Conservation (phyloP, 2,329 filamentous ascomycete genomes). For the Aspergillus sojae region DNA sequence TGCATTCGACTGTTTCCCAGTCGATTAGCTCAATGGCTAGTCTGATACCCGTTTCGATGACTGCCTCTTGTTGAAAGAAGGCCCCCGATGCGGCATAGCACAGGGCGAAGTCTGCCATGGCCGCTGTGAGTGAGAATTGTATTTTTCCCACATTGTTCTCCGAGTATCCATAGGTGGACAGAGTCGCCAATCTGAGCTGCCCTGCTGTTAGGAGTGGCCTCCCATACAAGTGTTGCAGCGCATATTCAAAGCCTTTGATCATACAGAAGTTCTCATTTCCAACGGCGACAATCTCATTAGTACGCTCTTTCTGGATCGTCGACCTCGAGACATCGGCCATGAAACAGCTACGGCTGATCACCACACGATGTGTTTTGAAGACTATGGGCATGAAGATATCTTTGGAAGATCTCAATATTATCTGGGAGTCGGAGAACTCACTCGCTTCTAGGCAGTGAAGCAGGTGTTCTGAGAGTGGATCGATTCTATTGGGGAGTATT, state of each 20-base stretch:
- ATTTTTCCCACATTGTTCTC: constrained; percentile 4
- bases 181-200: constrained; percentile 19
- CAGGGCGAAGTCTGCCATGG: constrained; percentile 32
- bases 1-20: constrained; percentile 34
- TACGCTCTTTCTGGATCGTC: not conserved
- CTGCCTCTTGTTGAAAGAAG: constrained; percentile 28
- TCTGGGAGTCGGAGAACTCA: constrained; percentile 22
- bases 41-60: constrained; percentile 30
- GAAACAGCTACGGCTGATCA: constrained; percentile 29
- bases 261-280: constrained; percentile 27
- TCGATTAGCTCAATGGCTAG: constrained; percentile 26
- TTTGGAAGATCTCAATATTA: constrained; percentile 24
- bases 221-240: constrained; percentile 33
- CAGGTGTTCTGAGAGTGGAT: constrained; percentile 16
- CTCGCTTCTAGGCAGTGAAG: constrained; percentile 17
- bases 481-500: not conserved
- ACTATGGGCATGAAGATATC: constrained; percentile 21
- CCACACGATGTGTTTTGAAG: constrained; percentile 24
- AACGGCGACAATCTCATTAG: constrained; percentile 17
- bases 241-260: constrained; percentile 27
- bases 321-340: constrained; percentile 22
- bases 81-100: constrained; percentile 35
- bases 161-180: constrained; percentile 18
- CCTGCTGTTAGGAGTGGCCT: constrained; percentile 19
- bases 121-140: constrained; percentile 19